Evolutionary conservation across 1,284 basidiomycete genomes (phyloP).

Genomic region (Puccinia novopanici): DNA sequence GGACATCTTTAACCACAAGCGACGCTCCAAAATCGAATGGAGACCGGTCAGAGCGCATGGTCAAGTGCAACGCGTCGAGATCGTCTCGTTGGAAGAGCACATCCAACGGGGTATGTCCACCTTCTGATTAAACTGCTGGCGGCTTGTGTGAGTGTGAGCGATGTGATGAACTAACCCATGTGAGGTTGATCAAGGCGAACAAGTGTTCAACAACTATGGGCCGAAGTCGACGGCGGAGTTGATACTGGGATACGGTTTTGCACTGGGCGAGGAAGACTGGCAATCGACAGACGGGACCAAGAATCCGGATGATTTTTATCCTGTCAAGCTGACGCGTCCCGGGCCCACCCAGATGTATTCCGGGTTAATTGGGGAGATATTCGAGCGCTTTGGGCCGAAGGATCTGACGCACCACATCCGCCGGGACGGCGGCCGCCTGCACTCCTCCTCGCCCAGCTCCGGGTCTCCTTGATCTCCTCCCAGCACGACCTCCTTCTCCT

Average conservation of each 20-base stretch:
- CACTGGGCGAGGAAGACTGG: conserved; percentile 38
- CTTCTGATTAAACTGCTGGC: background rate
- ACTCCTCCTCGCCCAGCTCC: too few species aligned
- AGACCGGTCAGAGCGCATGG: background rate
- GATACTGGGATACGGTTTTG: conserved; percentile 48
- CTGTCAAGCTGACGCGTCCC: conserved; percentile 28
- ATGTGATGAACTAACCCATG: too few species aligned
- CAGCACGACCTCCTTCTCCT: conserved; percentile 8
- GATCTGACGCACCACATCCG: conserved; percentile 14
- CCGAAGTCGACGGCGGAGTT: conserved; percentile 44
- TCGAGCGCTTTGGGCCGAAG: background rate
- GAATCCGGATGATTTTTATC: conserved; percentile 47
- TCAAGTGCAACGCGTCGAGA: background rate
- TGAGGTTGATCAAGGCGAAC: conserved; percentile 18
- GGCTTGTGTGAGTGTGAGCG: too few species aligned
- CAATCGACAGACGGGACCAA: background rate
- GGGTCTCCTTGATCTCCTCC: conserved; percentile 2
- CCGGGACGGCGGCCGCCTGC: too few species aligned
- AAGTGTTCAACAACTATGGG: conserved; percentile 50
- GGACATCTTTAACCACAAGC: conserved; percentile 40
- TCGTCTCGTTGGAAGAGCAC: conserved; percentile 23
- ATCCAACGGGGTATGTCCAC: conserved; percentile 13
- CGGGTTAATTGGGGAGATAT: background rate
- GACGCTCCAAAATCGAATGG: conserved; percentile 41
- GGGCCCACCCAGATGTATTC: background rate